Percentiles rank a stretch among this genome's conserved stretches.
Evolutionary conservation across 2,329 filamentous ascomycete genomes (phyloP).

Genomic region (Cryphonectria carpinicola): DNA sequence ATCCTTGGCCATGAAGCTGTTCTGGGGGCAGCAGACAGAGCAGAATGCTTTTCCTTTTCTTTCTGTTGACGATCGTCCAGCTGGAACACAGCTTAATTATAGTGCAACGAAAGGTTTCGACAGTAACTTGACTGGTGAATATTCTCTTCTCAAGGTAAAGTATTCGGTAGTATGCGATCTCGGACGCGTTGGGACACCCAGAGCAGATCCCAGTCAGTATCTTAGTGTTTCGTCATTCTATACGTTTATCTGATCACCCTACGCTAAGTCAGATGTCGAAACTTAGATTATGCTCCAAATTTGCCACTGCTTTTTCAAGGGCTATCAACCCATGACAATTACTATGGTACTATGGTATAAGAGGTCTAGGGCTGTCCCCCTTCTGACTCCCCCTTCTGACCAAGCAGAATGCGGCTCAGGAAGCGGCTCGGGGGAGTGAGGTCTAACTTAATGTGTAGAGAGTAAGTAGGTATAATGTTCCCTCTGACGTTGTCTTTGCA

Average conservation of each 20-base stretch:
- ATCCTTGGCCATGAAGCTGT: too few species aligned
- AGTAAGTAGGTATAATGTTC: neutral
- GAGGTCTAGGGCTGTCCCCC: neutral
- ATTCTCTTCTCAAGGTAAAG: too few species aligned
- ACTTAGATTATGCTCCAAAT: neutral
- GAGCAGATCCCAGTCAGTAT: too few species aligned
- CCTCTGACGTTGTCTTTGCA: neutral
- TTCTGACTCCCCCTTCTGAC: neutral
- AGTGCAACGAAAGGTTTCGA: too few species aligned
- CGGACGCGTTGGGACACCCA: too few species aligned
- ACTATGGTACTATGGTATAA: neutral
- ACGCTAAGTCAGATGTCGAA: neutral
- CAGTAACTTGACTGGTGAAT: too few species aligned
- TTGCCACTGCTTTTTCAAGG: neutral
- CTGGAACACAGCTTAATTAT: too few species aligned
- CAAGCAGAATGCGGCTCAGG: neutral
- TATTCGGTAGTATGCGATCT: too few species aligned
- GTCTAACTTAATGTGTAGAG: neutral
- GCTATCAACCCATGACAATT: neutral
- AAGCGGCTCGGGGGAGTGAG: neutral
- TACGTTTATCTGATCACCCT: neutral
- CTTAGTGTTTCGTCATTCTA: too few species aligned
- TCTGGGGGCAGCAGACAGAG: too few species aligned
- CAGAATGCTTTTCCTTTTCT: too few species aligned
- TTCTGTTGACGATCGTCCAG: too few species aligned